A percentile compares a stretch with the other conserved stretches of the same genome.
These are phyloP conservation scores for Wallacemonas sp. DNA, from an alignment of 208 protist genomes.

Conservation along the genomic window DNA sequence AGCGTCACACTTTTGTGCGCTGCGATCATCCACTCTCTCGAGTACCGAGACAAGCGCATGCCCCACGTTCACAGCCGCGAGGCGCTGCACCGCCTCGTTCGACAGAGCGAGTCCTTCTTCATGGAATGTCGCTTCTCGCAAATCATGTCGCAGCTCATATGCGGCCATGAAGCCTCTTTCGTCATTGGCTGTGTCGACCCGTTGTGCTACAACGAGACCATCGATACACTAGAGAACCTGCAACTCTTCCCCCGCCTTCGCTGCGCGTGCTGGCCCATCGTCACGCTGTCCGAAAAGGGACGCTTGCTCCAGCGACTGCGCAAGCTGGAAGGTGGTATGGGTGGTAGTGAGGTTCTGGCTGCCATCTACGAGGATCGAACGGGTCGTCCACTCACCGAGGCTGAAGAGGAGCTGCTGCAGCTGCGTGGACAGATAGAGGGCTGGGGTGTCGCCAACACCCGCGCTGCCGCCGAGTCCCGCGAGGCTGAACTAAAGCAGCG, in stretches of 20 bases:
- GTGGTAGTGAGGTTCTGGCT: constrained; percentile 50
- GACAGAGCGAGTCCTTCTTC: constrained; percentile 87
- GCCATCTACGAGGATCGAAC: constrained; percentile 49
- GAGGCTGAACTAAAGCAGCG: constrained; percentile 47
- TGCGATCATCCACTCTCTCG: constrained; percentile 82
- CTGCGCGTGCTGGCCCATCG: constrained; percentile 56
- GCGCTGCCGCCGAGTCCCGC: constrained; percentile 2
- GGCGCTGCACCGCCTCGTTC: constrained; percentile 67
- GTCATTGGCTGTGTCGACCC: constrained; percentile 82
- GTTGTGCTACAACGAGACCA: constrained; percentile 71
- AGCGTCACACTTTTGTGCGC: constrained; percentile 79
- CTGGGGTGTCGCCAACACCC: constrained; percentile 16
- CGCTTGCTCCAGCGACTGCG: constrained; percentile 66
- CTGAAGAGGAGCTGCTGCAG: constrained; percentile 73
- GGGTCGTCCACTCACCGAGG: constrained; percentile 82
- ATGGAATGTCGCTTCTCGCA: constrained; percentile 91
- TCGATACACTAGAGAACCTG: constrained; percentile 84
- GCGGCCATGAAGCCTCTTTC: constrained; percentile 84
- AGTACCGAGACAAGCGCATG: constrained; percentile 65
- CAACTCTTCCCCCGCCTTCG: constrained; percentile 77
- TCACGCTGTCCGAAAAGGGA: constrained; percentile 74
- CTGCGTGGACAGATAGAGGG: constrained; percentile 49
- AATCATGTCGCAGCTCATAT: constrained; percentile 87
- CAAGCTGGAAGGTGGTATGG: constrained; percentile 52
- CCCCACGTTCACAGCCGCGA: constrained; percentile 37